These are phyloP conservation scores for Candida cerambycidarum DNA, from an alignment of 805 yeast species.

Conservation along the genomic window DNA sequence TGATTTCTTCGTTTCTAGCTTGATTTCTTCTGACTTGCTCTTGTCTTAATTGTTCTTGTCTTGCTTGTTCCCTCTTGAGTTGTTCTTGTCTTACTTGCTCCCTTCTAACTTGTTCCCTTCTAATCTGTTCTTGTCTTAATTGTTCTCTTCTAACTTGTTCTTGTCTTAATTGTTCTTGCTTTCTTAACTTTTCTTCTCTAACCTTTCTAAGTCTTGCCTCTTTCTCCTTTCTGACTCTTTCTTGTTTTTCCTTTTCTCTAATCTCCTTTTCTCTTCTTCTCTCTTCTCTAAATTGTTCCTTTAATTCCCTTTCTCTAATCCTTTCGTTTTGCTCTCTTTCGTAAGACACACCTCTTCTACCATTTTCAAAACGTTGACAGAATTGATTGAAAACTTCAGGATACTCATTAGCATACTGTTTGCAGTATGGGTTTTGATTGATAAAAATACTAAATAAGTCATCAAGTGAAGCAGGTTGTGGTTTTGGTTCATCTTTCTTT, in stretches of 20 bases:
- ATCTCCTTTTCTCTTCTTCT: conserved; percentile 8
- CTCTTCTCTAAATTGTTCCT: neutral
- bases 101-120: conserved; percentile 7
- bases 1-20: conserved; percentile 1
- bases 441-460: conserved; percentile 8
- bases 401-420: neutral
- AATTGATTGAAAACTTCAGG: conserved; percentile 5
- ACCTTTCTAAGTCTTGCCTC: conserved; percentile 13
- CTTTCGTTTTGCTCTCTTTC: neutral
- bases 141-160: conserved; percentile 4
- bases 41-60: conserved; percentile 6
- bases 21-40: conserved; percentile 1
- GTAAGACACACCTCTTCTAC: neutral
- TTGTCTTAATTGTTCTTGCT: conserved; percentile 5
- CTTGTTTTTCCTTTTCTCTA: conserved; percentile 8
- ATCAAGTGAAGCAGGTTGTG: conserved; percentile 15
- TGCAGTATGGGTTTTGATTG: neutral
- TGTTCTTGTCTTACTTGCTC: conserved; percentile 7
- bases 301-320: neutral
- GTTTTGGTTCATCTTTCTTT: conserved; percentile 25
- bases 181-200: conserved; percentile 15
- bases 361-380: conserved; percentile 1
- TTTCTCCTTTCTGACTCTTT: conserved; percentile 6
- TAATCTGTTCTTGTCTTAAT: conserved; percentile 4
- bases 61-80: conserved; percentile 7